Conservation (phyloP, 495 filamentous ascomycete genomes). For the Aspergillus indologenus region DNA sequence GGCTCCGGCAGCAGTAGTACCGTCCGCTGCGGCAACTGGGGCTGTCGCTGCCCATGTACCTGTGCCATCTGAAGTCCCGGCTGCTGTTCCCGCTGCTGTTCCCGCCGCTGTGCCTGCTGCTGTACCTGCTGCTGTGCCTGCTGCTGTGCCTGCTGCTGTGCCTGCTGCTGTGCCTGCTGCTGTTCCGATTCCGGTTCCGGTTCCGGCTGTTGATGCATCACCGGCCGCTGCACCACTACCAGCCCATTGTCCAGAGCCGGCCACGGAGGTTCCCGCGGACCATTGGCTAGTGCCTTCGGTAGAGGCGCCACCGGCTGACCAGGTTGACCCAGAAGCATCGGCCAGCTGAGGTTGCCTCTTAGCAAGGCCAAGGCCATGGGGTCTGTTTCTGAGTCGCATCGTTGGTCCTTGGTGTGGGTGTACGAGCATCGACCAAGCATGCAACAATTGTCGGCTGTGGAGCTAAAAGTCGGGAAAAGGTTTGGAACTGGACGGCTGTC, state of each 20-base stretch:
- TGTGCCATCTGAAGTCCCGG: neutral
- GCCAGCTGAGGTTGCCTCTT: conserved; percentile 1
- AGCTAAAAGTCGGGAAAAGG: neutral
- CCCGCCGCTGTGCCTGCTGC: neutral
- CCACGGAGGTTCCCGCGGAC: neutral
- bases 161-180: neutral
- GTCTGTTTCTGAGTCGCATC: neutral
- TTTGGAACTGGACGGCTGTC: neutral
- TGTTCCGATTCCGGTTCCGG: neutral
- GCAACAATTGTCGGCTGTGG: neutral
- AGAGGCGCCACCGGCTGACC: neutral
- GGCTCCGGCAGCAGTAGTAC: neutral
- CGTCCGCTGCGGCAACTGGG: neutral
- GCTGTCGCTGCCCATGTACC: neutral
- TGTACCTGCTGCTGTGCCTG: neutral
- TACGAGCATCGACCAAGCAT: neutral
- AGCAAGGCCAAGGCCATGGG: neutral
- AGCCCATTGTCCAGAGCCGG: neutral
- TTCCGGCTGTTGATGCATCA: neutral
- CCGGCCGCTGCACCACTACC: neutral
- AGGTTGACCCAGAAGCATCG: neutral
- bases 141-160: neutral
- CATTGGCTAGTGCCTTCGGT: neutral
- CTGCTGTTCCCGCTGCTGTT: neutral
- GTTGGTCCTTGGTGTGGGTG: neutral